phyloP scores from a whole-genome alignment of 768 basidiomycete species.

The Dioszegia aurantiaca region DNA sequence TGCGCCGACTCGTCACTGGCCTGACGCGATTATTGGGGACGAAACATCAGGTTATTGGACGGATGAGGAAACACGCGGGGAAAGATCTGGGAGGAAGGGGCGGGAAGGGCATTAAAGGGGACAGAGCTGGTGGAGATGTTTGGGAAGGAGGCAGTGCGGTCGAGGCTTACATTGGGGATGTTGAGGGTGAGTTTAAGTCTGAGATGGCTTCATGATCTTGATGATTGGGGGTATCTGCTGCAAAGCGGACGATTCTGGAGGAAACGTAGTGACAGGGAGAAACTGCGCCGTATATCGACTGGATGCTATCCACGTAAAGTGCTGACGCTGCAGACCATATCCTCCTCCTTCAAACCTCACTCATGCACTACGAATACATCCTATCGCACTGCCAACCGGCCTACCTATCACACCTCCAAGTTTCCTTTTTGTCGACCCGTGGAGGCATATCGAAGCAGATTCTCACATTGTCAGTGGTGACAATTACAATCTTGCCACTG shows the following conservation, averaged over 20 bases:
- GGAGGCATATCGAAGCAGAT: constrained; percentile 66
- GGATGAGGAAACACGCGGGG: constrained; percentile 70
- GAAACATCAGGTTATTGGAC: constrained; percentile 77
- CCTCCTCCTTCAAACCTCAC: constrained; percentile 74
- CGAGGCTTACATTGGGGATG: constrained; percentile 82
- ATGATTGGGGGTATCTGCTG: too few relatives aligned
- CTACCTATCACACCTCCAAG: constrained; percentile 73
- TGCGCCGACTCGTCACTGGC: constrained; percentile 73
- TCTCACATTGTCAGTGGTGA: constrained; percentile 65
- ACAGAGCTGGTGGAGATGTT: constrained; percentile 70
- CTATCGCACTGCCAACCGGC: constrained; percentile 82
- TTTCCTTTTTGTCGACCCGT: constrained; percentile 62
- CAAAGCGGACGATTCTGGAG: too few relatives aligned
- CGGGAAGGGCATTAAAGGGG: constrained; percentile 60
- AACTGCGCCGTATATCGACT: too few relatives aligned
- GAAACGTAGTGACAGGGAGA: too few relatives aligned
- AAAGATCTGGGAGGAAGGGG: constrained; percentile 61
- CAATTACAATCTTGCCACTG: constrained; percentile 65
- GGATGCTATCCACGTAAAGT: neutral
- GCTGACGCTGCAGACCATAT: constrained; percentile 69
- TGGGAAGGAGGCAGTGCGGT: constrained; percentile 70
- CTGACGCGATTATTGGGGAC: constrained; percentile 70
- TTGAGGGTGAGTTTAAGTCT: constrained; percentile 66
- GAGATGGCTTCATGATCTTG: too few relatives aligned
- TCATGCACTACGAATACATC: constrained; percentile 82